Base-by-base conservation (phyloP, 2,329 filamentous ascomycete species). In the Epichloe typhina region DNA sequence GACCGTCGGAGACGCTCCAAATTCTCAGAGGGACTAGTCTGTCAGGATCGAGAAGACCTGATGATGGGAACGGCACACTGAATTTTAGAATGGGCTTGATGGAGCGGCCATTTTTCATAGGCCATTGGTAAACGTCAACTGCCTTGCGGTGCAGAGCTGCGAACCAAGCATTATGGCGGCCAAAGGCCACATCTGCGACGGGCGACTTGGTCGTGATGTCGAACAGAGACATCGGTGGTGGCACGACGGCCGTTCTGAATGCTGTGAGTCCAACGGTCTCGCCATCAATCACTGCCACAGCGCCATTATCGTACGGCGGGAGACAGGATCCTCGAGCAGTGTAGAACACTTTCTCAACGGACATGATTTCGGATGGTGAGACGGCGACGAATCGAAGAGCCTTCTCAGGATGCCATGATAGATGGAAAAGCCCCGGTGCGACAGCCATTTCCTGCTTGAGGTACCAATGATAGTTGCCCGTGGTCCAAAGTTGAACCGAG, bases 381-480 rank as follows among this genome's bases (percentile, higher is more conserved):
- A 75, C 73, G 8, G 79, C 68, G 17, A 79, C 74, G 46, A 93
- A 73, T 13, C 80, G 78, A 36, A 96, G 70, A 3, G 89, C 71
- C 64, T 86, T 89, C 62, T 97, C 93, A 1, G 88, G 80, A 64
- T 98, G 88, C 93, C 93, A 98, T 1, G 72, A 63, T n/a, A 80
- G 56, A 39, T 63, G 58, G 45, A 61, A 48, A 39, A 66, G 59
- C 3, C 59, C 57, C 12, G 58, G 60, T 7, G 64, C 58, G 6
- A 75, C 69, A 6, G 71, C 68, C 6, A 96, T 74, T 63, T 96
- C 89, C 64, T 95, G 89, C 69, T 98, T 98, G 15, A 98, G 74
- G 65, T 97, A 97, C 79, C 93, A 98, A 64, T 97, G 88, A 59
- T 98, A 98, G 65, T 98, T 98, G 19, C 88, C 86, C 76, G 85